Evolutionary conservation across 2,329 filamentous ascomycete species (phyloP).

Genomic region (Penicillium sp.): DNA sequence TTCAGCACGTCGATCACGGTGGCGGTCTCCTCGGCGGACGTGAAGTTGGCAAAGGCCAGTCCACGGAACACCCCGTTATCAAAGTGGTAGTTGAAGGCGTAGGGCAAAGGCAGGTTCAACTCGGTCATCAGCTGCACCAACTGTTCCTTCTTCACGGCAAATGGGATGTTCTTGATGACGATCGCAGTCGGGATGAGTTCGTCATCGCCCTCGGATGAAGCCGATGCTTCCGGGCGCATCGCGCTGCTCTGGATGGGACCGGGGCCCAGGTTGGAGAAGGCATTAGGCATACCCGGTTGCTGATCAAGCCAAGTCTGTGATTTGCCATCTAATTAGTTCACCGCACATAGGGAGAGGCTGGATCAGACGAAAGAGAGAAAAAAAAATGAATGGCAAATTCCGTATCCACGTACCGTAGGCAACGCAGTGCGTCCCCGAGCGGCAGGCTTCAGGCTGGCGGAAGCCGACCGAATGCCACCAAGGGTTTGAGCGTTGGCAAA

Average conservation of each 20-base stretch:
- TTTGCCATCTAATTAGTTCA: neutral
- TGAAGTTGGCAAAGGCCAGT: conserved; percentile 96
- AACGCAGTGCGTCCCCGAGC: conserved; percentile 61
- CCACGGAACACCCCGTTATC: conserved; percentile 97
- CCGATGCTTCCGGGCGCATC: conserved; percentile 42
- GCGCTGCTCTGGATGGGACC: conserved; percentile 42
- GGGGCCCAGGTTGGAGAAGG: conserved; percentile 47
- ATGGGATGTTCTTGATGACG: conserved; percentile 99
- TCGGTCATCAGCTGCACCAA: conserved; percentile 92
- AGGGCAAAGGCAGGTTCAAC: conserved; percentile 87
- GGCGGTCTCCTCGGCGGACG: conserved; percentile 88
- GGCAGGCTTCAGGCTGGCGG: conserved; percentile 57
- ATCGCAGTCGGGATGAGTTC: conserved; percentile 98
- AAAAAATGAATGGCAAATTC: neutral
- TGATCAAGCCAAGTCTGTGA: conserved; percentile 64
- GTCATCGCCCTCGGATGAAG: conserved; percentile 55
- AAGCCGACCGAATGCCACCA: conserved; percentile 61
- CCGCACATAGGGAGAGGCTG: neutral
- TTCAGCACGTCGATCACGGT: conserved; percentile 93
- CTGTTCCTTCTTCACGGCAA: conserved; percentile 96
- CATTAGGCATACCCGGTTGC: conserved; percentile 49
- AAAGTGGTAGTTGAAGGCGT: conserved; percentile 99
- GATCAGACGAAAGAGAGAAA: neutral
- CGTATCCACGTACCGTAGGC: conserved; percentile 64
- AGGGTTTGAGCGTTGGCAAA: conserved; percentile 67